Evolutionary conservation across 2,329 filamentous ascomycete species (phyloP), one percentile per base, ranked within the genome.

Genomic region (Grosmannia clavigera): DNA sequence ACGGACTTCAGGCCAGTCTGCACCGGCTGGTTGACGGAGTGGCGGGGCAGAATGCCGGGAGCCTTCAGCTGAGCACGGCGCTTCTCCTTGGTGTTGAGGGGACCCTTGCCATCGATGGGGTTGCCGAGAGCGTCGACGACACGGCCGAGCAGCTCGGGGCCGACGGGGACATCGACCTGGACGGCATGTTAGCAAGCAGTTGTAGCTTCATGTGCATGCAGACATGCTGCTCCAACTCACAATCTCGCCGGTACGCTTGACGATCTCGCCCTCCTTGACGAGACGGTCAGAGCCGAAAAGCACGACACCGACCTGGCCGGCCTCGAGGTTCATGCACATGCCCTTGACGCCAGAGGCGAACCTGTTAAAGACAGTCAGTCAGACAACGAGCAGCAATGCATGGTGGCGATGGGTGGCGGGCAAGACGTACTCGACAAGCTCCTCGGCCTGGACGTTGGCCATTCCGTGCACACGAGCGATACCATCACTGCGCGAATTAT

Each of bases 251-350:
- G 94, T 99, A 87, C 94, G 92, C 88, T 96, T 97, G 79, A 99
- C 94, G 68, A 89, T 92, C 85, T 99, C 92, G 75, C 94, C 94
- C 81, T 99, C 94, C 84, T 90, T 94, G 86, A 99, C 94, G 72
- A 96, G 85, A 92, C 94, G 92, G 82, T 99, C 94, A 74, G 94
- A 97, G 87, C 94, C 94, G 85, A 99, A 99, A 74, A 99, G 85
- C 85, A 99, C 94, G 73, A 99, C 92, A 96, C 94, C 94, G 81
- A 99, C 94, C 81, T 97, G 94, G 78, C 94, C 94, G 78, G 94
- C 94, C 83, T 99, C 94, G 80, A 99, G 87, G 89, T 99, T 99
- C 92, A 99, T 97, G 90, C 92, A 97, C 94, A 99, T 99, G 78
- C 94, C 94, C 87, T 97, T 97, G 80, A 97, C 94, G 78, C 94